Evolutionary conservation across 2,329 filamentous ascomycete species (phyloP), one percentile per base, ranked within the genome.

Genomic region (Sporothrix curviconia): DNA sequence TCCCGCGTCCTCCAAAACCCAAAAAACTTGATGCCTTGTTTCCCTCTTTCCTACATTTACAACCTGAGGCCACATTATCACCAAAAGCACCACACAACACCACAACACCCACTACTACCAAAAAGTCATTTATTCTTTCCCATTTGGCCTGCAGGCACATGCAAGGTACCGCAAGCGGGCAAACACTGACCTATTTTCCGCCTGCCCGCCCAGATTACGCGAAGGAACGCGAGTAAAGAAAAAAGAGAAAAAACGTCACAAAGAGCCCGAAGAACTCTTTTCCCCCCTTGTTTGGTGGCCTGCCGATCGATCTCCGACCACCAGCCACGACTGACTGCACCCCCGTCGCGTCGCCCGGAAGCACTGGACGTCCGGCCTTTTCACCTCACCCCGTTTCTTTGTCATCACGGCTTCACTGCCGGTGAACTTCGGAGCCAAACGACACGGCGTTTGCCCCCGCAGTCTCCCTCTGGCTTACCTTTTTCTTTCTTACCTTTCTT

Each of bases 31-130:
- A 53, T 50, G 53, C 53, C 51, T 51, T 37, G 25, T 46, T 55
- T 43, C 42, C 24, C 32, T 55, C 34, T 37, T n/a, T 7, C 43
- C n/a, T 15, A 39, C 52, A 44, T 47, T 58, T 55, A 59, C 57
- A 59, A 40, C 57, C 57, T 59, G 46, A 59, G 57, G 57, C 57
- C 39, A 19, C 44, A 37, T 40, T 40, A 58, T 53, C 50, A 46
- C 55, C 17, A 50, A 56, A 15, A 49, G n/a, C 24, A 36, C 34
- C 36, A 37, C 19, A n/a, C 25, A 44, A 22, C 46, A 52, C 55
- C 39, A 52, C 39, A 30, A 36, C 46, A 22, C 49, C 25, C 49
- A 51, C 37, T 39, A 34, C 49, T 17, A 51, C 49, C 32, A 37
- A 24, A 37, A 37, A 39, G 24, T 15, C 7, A 17, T 19, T 7